A percentile compares a stretch with the other conserved stretches of the same genome.
These are phyloP conservation scores for Curvularia hawaiiensis DNA, from an alignment of 2,329 filamentous ascomycete genomes.

Conservation along the genomic window DNA sequence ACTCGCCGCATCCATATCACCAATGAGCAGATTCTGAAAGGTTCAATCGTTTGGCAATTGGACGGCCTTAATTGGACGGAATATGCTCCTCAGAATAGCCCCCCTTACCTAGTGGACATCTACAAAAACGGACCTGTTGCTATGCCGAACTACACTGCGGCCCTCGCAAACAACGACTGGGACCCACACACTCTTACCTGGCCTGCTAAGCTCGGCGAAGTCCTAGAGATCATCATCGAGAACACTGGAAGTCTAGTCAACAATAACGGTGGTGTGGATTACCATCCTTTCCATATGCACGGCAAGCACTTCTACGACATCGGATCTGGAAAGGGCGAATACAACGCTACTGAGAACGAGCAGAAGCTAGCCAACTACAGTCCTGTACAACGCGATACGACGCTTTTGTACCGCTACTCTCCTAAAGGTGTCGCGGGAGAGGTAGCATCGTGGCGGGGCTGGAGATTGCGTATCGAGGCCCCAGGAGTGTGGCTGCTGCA, in stretches of 20 bases:
- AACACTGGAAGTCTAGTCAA: constrained; percentile 37
- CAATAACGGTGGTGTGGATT: constrained; percentile 31
- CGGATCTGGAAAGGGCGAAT: constrained; percentile 60
- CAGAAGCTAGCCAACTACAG: constrained; percentile 40
- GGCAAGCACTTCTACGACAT: constrained; percentile 61
- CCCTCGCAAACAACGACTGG: constrained; percentile 58
- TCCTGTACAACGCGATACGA: constrained; percentile 55
- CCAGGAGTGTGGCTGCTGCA: constrained; percentile 67
- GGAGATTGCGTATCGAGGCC: constrained; percentile 60
- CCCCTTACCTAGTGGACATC: constrained; percentile 59
- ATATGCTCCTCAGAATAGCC: constrained; percentile 13
- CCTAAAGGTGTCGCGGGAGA: constrained; percentile 47
- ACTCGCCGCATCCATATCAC: constrained; percentile 43
- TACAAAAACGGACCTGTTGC: constrained; percentile 54
- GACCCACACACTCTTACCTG: constrained; percentile 59
- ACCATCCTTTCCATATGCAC: constrained; percentile 62
- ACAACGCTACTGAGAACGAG: constrained; percentile 58
- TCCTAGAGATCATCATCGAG: constrained; percentile 59
- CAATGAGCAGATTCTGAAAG: constrained; percentile 26
- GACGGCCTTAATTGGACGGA: constrained; percentile 31
- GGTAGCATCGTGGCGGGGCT: constrained; percentile 64
- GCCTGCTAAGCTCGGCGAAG: constrained; percentile 61
- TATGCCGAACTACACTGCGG: constrained; percentile 59
- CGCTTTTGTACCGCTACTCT: constrained; percentile 62
- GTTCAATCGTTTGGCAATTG: constrained; percentile 32